Evolutionary conservation across 768 basidiomycete species (phyloP).

Genomic region (Gymnopilus junonius): DNA sequence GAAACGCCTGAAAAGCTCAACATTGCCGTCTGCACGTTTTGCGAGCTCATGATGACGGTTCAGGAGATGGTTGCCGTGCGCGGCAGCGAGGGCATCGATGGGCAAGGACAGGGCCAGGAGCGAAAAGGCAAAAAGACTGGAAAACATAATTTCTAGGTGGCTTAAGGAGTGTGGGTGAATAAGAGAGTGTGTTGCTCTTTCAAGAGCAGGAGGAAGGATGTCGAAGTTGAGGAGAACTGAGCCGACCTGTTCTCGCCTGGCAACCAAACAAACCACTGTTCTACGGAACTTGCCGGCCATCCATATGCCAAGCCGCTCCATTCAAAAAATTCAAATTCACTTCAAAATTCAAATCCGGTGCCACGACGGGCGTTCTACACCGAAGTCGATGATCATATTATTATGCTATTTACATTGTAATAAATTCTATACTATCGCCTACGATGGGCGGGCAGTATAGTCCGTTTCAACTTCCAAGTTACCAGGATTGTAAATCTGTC

Average conservation of each 20-base stretch:
- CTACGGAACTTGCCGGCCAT: not conserved
- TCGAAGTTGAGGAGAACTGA: not conserved
- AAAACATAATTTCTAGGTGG: constrained; percentile 20
- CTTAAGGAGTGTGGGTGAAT: not conserved
- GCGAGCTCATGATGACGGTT: constrained; percentile 55
- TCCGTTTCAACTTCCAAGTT: no score
- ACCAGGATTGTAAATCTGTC: not conserved
- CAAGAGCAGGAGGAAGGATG: not conserved
- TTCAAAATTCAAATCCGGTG: not conserved
- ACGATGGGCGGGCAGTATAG: not conserved
- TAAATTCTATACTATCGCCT: not conserved
- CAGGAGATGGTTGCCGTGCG: constrained; percentile 29
- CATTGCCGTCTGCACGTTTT: constrained; percentile 46
- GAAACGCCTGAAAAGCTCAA: constrained; percentile 44
- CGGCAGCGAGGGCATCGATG: constrained; percentile 40
- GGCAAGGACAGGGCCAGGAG: constrained; percentile 37
- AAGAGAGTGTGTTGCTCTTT: constrained; percentile 5
- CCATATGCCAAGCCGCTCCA: not conserved
- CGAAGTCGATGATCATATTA: not conserved
- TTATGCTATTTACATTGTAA: not conserved
- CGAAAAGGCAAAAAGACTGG: constrained; percentile 29
- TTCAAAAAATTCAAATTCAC: not conserved
- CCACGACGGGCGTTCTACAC: not conserved
- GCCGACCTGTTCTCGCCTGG: not conserved
- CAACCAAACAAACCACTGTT: constrained; percentile 1